A percentile compares a stretch with the other conserved stretches of the same genome.
phyloP scores from a whole-genome alignment of 805 yeast species.

The Yamadazyma kitorensis region DNA sequence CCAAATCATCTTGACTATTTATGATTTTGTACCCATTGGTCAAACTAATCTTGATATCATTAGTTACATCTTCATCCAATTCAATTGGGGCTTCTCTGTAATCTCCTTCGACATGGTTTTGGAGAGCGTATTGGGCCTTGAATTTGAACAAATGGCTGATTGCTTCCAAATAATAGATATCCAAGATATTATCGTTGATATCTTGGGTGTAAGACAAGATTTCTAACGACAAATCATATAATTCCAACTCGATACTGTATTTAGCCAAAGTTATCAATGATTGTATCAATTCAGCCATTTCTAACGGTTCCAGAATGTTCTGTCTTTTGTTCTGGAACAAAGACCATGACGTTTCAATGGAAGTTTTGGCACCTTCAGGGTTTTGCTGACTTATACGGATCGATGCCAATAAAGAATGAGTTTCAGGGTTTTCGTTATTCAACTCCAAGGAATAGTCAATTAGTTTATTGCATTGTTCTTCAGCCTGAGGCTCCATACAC shows the following conservation, averaged over 20 bases:
- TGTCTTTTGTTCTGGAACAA: conserved; percentile 55
- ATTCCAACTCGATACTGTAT: conserved; percentile 73
- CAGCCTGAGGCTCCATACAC: conserved; percentile 93
- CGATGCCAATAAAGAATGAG: conserved; percentile 79
- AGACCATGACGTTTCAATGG: conserved; percentile 69
- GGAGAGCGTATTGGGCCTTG: conserved; percentile 23
- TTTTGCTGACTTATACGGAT: conserved; percentile 86
- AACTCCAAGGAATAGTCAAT: conserved; percentile 62
- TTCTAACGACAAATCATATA: conserved; percentile 63
- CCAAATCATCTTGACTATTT: conserved; percentile 39
- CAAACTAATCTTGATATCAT: conserved; percentile 44
- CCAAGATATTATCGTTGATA: conserved; percentile 81
- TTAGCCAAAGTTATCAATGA: conserved; percentile 72
- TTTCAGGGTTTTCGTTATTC: conserved; percentile 67
- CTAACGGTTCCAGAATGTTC: conserved; percentile 20
- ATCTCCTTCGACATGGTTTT: conserved; percentile 37
- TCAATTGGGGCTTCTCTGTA: conserved; percentile 33
- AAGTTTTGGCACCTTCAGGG: conserved; percentile 66
- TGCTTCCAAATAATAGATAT: conserved; percentile 80
- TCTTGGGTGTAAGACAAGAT: conserved; percentile 67
- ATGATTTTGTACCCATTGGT: conserved; percentile 44
- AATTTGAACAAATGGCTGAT: conserved; percentile 58
- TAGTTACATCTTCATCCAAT: conserved; percentile 28
- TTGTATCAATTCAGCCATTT: conserved; percentile 65
- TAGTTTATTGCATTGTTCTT: conserved; percentile 68